phyloP scores from a whole-genome alignment of 2,329 filamentous ascomycete genomes.

The Penicillium verrucosum region DNA sequence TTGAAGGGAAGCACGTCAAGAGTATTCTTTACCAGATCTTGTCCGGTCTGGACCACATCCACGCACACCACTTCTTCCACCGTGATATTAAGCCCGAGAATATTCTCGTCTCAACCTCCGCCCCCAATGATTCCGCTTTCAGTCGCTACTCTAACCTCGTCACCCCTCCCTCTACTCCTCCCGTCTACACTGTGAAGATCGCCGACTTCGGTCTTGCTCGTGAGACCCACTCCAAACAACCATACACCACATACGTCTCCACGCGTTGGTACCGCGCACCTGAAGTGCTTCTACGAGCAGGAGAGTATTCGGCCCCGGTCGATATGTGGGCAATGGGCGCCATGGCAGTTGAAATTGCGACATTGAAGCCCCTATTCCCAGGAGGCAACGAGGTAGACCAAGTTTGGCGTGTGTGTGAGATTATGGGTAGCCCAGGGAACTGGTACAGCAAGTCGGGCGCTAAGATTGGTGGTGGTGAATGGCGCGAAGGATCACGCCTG shows the following conservation, averaged over 20 bases:
- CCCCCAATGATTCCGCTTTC: constrained; percentile 83
- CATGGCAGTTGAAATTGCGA: constrained; percentile 98
- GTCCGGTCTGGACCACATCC: constrained; percentile 92
- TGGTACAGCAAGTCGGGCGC: constrained; percentile 92
- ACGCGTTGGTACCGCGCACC: constrained; percentile 94
- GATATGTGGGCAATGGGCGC: constrained; percentile 98
- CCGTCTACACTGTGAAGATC: constrained; percentile 94
- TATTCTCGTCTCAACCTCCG: constrained; percentile 90
- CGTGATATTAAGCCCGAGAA: constrained; percentile 99
- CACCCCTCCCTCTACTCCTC: constrained; percentile 90
- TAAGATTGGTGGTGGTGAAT: constrained; percentile 90
- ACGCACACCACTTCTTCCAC: constrained; percentile 96
- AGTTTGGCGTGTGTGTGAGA: constrained; percentile 97
- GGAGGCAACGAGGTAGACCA: constrained; percentile 98
- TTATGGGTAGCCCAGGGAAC: constrained; percentile 97
- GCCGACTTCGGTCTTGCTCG: constrained; percentile 97
- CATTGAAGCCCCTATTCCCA: constrained; percentile 92
- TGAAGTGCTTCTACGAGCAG: constrained; percentile 87
- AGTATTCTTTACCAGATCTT: constrained; percentile 98
- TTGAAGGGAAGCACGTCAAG: constrained; percentile 90
- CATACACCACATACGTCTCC: constrained; percentile 97
- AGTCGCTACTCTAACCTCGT: constrained; percentile 89
- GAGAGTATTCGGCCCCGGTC: constrained; percentile 94
- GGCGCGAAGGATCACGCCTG: constrained; percentile 88
- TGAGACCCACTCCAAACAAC: constrained; percentile 92